Base-by-base conservation (phyloP, 2,329 filamentous ascomycete species). In the Pseudogymnoascus verrucosus region DNA sequence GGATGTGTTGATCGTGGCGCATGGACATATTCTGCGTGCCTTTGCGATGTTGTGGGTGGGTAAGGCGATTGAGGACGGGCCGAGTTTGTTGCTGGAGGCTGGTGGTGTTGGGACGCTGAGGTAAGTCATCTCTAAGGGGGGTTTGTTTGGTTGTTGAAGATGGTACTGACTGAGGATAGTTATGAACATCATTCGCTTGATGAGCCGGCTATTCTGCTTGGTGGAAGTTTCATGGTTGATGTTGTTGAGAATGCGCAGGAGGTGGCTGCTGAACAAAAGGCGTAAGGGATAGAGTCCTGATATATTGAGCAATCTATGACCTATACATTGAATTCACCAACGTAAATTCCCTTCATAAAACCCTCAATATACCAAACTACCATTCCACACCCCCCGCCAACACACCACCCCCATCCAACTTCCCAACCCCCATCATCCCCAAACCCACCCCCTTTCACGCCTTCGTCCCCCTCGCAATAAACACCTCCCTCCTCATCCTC, bases 1-100 rank as follows among this genome's bases (percentile, higher is more conserved):
- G 14, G 90, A 93, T 74, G 85, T 93, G 16, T 75, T 93, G 23
- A 80, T 96, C 60, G 91, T 97, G 5, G 93, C 91, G 21, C 93
- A 97, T 73, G 93, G 93, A 0, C 93, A 96, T 77, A 93, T 96
- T 64, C 78, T 97, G 62, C 82, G 93, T 14, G 90, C 91, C 0
- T 91, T 97, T 74, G 92, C 93, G 5, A 90, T 93, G 80, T 82
- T 92, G 34, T 97, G 93, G 93, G 83, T 87, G 0, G 85, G 86
- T 0, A 89, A 89, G 77, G 80, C 84, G 11, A 78, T 97, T 64
- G 83, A 85, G 63, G 87, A 91, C 60, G 91, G 89, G 6, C 89
- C 91, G 40, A 84, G 87, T 5, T 86, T 97, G 73, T 80, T 96
- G 66, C 78, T 97, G n/a, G 93, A 97, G 74, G 89, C 91, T 5